phyloP scores from a whole-genome alignment of 169 alveolate genomes.

The Eimeria brunetti region DNA sequence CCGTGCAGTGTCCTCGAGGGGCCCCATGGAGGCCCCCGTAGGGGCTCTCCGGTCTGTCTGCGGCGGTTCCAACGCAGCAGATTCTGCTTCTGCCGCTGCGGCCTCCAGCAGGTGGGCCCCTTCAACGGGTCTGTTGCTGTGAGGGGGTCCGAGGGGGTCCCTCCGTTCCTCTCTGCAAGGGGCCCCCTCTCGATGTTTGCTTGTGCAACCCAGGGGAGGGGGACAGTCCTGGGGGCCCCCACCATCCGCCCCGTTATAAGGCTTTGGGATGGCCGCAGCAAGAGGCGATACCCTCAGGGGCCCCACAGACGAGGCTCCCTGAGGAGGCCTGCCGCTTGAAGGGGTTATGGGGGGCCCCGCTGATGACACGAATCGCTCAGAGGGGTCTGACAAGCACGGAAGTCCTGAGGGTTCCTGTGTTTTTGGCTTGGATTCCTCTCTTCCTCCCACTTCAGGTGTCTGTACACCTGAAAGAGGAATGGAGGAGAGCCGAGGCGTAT shows the following conservation, averaged over 20 bases:
- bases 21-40: slow-evolving; percentile 23
- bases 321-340: not conserved
- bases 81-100: slow-evolving; percentile 17
- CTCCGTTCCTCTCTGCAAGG: not conserved
- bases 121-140: slow-evolving; percentile 1
- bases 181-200: slow-evolving; percentile 8
- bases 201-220: not conserved
- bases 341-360: slow-evolving; percentile 17
- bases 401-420: not conserved
- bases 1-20: slow-evolving; percentile 13
- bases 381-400: not conserved
- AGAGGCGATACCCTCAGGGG: not conserved
- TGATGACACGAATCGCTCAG: not conserved
- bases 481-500: slow-evolving; percentile 28
- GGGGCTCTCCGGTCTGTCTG: slow-evolving; percentile 5
- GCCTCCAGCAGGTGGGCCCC: slow-evolving; percentile 8
- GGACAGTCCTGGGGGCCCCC: not conserved
- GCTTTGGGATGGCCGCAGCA: not conserved
- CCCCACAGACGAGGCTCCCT: not conserved
- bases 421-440: not conserved
- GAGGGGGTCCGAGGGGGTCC: not conserved
- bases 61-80: slow-evolving; percentile 19
- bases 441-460: not conserved
- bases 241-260: not conserved
- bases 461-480: slow-evolving; percentile 11